Evolutionary conservation across 768 basidiomycete genomes (phyloP), one percentile per base, ranked within the genome.

Genomic region (Kwoniella newhampshirensis): DNA sequence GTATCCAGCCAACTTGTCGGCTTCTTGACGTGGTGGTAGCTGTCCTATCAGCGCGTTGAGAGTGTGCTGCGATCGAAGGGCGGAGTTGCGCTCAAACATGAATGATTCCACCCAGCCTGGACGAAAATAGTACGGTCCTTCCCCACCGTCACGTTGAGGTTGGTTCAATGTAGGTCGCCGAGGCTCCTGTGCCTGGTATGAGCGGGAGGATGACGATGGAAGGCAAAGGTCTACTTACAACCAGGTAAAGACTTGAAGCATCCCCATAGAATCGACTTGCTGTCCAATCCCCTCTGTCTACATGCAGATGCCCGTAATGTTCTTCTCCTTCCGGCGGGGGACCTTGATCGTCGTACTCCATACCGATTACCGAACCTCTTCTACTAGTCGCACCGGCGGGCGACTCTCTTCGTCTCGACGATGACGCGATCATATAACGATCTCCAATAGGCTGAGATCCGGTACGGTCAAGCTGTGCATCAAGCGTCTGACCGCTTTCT

Each of bases 221-320:
- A n/a, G 32, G 32, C 32, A 32, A 32, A 32, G 32, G 32, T 9
- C 23, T 8, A 52, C 60, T 57, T 23, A 62, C 60, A 32, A 47
- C 54, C 2, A 62, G 37, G 42, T 51, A 62, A 1, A 62, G 36
- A 35, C 60, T 62, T 8, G 54, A 55, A 2, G 54, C 60, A 40
- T 62, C 60, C 15, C 60, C 60, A 37, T 49, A 62, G 60, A 51
- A 62, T n/a, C 49, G 49, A 36, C 55, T 62, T n/a, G 27, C 36
- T 17, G 36, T 57, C 5, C 15, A n/a, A 41, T 62, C 54, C 3
- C 27, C 23, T 11, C 51, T 44, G 23, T 60, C 59, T 12, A 49
- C 28, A 17, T 18, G 13, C 44, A 54, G 26, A 36, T 54, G 53
- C 30, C 52, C 56, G 39, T 51, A 20, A 35, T 25, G 13, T 7